Evolutionary conservation across 2,329 filamentous ascomycete genomes (phyloP), one percentile per base, ranked within the genome.

Genomic region (Talaromyces verruculosus): DNA sequence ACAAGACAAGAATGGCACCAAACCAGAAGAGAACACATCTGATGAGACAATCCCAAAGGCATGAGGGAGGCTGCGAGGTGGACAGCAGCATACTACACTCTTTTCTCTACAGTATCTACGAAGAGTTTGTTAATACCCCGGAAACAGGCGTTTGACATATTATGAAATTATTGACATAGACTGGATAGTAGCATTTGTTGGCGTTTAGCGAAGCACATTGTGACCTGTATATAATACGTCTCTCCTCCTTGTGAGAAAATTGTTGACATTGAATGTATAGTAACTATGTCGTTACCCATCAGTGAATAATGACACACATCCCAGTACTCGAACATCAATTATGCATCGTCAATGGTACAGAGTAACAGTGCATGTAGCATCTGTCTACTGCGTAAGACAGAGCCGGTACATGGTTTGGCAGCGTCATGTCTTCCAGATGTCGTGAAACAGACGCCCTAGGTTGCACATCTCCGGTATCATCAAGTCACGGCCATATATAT

Each of bases 151-250:
- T 64, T 64, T 58, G 49, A 58, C 37, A 55, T 41, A 25, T 47
- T 22, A 37, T 22, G 37, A 25, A 47, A 25, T 25, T 39, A 15
- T 57, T 57, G 61, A 64, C 13, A 58, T 64, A 58, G 62, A 64
- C 28, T 64, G 51, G 62, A 58, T 49, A 33, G 30, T 22, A 58
- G 62, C 62, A 64, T 64, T 28, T 37, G 62, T 43, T 64, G 62
- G 62, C 62, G 62, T 64, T 43, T 33, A 64, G 62, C 62, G 62
- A 58, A 37, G 55, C 33, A 25, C 19, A 10, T 47, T 43, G 53
- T 28, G 19, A 45, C 37, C n/a, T 64, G 62, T 58, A 47, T 28
- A 35, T 58, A 47, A 47, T 37, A 37, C 43, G 17, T 63, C 65
- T 62, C 60, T 60, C 61, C 65, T 66, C 53, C 57, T 47, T 58